A percentile compares a stretch with the other conserved stretches of the same genome.
phyloP scores from a whole-genome alignment of 2,329 filamentous ascomycete genomes.

The Tolypocladium ovalisporum region DNA sequence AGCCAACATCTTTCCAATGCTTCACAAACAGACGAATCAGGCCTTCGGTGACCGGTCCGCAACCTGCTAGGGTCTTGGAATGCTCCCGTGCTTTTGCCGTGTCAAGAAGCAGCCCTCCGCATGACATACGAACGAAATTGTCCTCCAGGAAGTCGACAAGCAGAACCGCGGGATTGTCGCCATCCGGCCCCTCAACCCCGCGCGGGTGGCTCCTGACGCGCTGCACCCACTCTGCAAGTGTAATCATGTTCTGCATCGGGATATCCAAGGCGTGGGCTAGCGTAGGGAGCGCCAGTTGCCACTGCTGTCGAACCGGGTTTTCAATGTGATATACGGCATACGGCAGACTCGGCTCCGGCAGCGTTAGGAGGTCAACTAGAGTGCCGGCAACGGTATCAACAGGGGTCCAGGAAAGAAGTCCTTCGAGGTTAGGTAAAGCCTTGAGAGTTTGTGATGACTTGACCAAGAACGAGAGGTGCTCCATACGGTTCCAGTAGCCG shows the following conservation, averaged over 20 bases:
- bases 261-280: constrained; percentile 1
- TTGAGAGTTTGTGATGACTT: constrained; percentile 36
- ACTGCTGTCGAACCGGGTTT: constrained; percentile 9
- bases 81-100: constrained; percentile 4
- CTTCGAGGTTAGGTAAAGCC: constrained; percentile 27
- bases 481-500: constrained; percentile 43
- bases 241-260: not conserved
- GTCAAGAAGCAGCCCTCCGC: constrained; percentile 4
- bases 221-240: constrained; percentile 3
- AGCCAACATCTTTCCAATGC: not conserved
- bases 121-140: constrained; percentile 6
- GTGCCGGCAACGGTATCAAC: constrained; percentile 21
- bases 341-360: not conserved
- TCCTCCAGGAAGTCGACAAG: constrained; percentile 5
- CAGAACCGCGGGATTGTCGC: constrained; percentile 1
- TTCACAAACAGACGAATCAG: not conserved
- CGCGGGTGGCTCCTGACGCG: not conserved
- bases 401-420: constrained; percentile 31
- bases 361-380: constrained; percentile 5
- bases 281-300: constrained; percentile 4
- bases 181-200: not conserved
- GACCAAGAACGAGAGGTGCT: constrained; percentile 38
- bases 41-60: not conserved
- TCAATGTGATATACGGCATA: constrained; percentile 11
- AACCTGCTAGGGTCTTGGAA: not conserved